Base-by-base conservation (phyloP, 805 yeast genomes). In the Kazachstania bromeliacearum region DNA sequence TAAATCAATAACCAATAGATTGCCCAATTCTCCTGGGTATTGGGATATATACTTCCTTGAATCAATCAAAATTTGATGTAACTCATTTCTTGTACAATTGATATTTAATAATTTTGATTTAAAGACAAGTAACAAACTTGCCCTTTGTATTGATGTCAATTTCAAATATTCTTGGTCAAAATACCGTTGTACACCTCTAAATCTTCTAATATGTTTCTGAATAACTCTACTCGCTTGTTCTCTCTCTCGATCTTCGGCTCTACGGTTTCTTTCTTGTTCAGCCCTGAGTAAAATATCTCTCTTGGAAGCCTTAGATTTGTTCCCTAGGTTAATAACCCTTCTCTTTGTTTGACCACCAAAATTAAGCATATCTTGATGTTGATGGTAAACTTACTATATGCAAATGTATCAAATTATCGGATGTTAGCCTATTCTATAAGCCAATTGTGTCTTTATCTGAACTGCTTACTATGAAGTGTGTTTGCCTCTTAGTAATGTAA, bases 271-370 rank as follows among this genome's bases (percentile, higher is more conserved):
- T 42, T 83, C 85, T 27, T 62, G 61, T 45, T 74, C 73, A 4
- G 94, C 77, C 44, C 72, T 75, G 39, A 71, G 73, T n/a, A 89
- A 59, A 64, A 46, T 69, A 55, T 38, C 63, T 47, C 40, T 66
- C 57, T 55, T 68, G 50, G 42, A 59, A 12, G 32, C 19, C 49
- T 50, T 48, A 57, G 57, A 56, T 43, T 46, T 67, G 44, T 54
- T 79, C 62, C 50, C 89, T 70, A 46, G 75, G 67, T 63, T 89
- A 36, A 71, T 71, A 25, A 81, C 63, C 36, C 75, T 64, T 43
- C 75, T 69, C 35, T 66, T 63, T 14, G 75, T 64, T 45, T 74
- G 77, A 4, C 94, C 94, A 8, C 76, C 71, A 61, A 83, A 84
- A 61, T 78, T 76, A 39, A 61, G 33, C 66, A 63, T 61, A 6